Conservation (phyloP, 257 asterid species). For the Schizonepeta tenuifolia region DNA sequence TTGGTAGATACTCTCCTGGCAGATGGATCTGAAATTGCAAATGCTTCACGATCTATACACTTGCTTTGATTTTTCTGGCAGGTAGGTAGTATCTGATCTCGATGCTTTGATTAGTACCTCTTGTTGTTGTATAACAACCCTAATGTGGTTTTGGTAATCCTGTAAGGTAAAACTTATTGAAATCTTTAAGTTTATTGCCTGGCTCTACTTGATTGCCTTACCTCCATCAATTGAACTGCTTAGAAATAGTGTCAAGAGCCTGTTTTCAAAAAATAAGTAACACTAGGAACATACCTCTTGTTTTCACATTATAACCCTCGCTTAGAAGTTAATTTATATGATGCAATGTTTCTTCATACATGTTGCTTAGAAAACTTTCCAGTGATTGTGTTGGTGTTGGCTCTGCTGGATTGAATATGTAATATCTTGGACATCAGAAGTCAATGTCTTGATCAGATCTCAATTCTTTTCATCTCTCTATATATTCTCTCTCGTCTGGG, state of each 20-base stretch:
- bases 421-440: background rate
- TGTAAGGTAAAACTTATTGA: background rate
- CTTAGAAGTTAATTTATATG: background rate
- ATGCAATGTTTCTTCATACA: background rate
- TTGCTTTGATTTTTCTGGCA: conserved; percentile 89
- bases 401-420: background rate
- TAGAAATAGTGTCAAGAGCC: conserved; percentile 5
- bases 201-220: conserved; percentile 8
- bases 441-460: background rate
- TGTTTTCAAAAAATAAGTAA: background rate
- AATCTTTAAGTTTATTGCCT: background rate
- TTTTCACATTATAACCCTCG: background rate
- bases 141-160: background rate
- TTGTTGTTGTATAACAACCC: background rate
- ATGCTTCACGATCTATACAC: conserved; percentile 82
- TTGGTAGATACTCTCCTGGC: conserved; percentile 87
- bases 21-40: conserved; percentile 71
- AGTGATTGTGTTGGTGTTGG: background rate
- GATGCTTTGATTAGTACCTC: conserved; percentile 25
- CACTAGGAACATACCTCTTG: conserved; percentile 1
- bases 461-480: no score
- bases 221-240: background rate
- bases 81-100: conserved; percentile 54
- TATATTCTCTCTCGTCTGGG: background rate
- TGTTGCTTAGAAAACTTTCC: background rate